phyloP scores from a whole-genome alignment of 2,329 filamentous ascomycete genomes.

The Phoma sp. region DNA sequence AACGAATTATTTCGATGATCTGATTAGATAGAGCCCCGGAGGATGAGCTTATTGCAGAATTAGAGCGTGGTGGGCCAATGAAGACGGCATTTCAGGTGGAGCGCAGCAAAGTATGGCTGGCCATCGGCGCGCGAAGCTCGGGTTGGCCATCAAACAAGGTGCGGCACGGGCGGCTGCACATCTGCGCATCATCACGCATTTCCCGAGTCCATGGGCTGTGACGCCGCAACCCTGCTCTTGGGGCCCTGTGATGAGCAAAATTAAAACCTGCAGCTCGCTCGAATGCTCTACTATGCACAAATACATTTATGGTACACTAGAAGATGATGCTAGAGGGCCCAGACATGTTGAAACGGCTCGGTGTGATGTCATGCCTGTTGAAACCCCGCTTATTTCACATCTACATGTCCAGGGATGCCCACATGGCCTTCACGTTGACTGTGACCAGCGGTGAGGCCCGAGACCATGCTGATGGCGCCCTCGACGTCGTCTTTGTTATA shows the following conservation, averaged over 20 bases:
- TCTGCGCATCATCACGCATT: slow-evolving; percentile 20
- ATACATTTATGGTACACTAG: slow-evolving; percentile 18
- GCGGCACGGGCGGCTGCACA: slow-evolving; percentile 18
- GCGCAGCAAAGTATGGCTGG: neutral
- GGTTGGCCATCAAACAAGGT: slow-evolving; percentile 10
- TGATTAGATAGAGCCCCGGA: slow-evolving; percentile 32
- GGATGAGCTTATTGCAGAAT: slow-evolving; percentile 1
- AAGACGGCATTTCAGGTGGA: slow-evolving; percentile 1
- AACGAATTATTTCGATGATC: slow-evolving; percentile 24
- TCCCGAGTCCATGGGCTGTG: slow-evolving; percentile 1
- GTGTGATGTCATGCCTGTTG: slow-evolving; percentile 18
- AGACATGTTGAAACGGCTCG: slow-evolving; percentile 3
- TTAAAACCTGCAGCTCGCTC: slow-evolving; percentile 1
- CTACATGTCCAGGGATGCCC: slow-evolving; percentile 42
- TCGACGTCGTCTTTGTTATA: slow-evolving; percentile 93
- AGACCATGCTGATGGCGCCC: slow-evolving; percentile 82
- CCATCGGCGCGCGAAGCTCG: slow-evolving; percentile 11
- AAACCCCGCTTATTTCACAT: slow-evolving; percentile 28
- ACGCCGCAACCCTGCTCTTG: slow-evolving; percentile 5
- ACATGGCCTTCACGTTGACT: slow-evolving; percentile 33
- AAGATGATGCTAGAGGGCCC: neutral
- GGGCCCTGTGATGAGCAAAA: slow-evolving; percentile 13
- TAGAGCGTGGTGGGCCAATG: slow-evolving; percentile 7
- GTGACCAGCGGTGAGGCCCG: slow-evolving; percentile 58
- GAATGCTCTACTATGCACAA: slow-evolving; percentile 7